Conservation (phyloP, 164 flowering plant genomes). For the Magnolia changhungtana region DNA sequence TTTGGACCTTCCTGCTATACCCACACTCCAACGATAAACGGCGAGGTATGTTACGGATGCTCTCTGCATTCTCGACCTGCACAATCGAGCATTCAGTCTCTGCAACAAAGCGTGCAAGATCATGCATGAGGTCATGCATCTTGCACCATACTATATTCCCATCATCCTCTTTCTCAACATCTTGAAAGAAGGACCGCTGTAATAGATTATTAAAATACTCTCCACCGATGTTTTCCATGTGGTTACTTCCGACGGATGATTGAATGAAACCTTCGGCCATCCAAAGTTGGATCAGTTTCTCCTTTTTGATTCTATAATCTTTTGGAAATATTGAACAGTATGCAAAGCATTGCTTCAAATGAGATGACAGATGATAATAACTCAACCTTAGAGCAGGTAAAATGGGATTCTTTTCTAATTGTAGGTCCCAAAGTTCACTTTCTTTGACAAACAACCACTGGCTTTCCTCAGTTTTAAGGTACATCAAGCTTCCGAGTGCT, state of each 20-base stretch:
- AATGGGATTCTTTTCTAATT: not conserved
- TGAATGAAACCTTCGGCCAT: conserved; percentile 17
- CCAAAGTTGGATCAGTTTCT: conserved; percentile 14
- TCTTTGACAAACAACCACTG: conserved; percentile 13
- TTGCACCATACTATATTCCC: conserved; percentile 4
- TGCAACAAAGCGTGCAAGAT: conserved; percentile 4
- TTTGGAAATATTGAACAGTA: conserved; percentile 21
- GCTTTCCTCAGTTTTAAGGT: not conserved
- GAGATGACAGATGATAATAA: conserved; percentile 16
- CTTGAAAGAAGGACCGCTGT: conserved; percentile 8
- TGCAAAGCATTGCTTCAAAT: conserved; percentile 19
- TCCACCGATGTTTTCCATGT: conserved; percentile 7
- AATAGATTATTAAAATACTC: conserved; percentile 3
- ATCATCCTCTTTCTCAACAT: not conserved
- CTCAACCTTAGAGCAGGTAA: conserved; percentile 17
- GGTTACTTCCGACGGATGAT: not conserved
- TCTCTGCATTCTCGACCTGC: no score
- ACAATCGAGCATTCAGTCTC: not conserved
- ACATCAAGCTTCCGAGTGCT: conserved; percentile 8
- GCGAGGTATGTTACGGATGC: not conserved
- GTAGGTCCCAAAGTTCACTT: conserved; percentile 9
- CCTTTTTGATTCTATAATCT: not conserved
- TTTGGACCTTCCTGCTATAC: not conserved
- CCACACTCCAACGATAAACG: not conserved
- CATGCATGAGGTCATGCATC: conserved; percentile 15